Evolutionary conservation across 352 stramenopile species (phyloP), one percentile per base, ranked within the genome.

Genomic region (Pilasporangium apinafurcum): DNA sequence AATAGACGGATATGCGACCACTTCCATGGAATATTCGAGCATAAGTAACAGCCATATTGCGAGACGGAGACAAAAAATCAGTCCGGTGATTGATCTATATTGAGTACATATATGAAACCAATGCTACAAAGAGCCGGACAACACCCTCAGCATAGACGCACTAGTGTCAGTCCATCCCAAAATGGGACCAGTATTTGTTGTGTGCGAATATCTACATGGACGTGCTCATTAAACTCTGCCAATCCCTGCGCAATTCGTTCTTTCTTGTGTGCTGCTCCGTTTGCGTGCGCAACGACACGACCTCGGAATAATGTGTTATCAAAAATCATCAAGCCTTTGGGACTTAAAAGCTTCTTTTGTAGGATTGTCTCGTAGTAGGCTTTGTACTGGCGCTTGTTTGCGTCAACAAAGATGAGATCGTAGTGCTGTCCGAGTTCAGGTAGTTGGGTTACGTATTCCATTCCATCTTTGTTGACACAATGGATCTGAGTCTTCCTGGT

Each of bases 391-490:
- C 82, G 86, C 57, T 98, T 98, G 60, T 97, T 95, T 27, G 88
- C 88, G 62, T 98, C 92, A 3, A 98, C 62, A 65, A 97, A 97
- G n/a, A 97, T 87, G 18, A 98, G 59, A 56, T 98, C 92, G 60
- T 97, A 97, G 31, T 75, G 60, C 14, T 69, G 51, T 17, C 27
- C 8, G 7, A 30, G 34, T 3, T 10, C 29, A 8, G 42, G 53
- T 17, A 73, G 37, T 27, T 35, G 37, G 5, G 58, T 55, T 9
- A 87, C 48, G 43, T 57, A 67, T 36, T 57, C 58, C 35, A 82
- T 53, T 22, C 63, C 68, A 36, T 86, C 65, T 29, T 47, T 51
- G 13, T 74, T 51, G 13, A 72, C 35, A 26, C 48, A 62, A 0
- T 56, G 44, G 44, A 85, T 76, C 49, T 81, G 61, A 8, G 39